Base-by-base conservation (phyloP, 2,329 filamentous ascomycete genomes). In the Cladosporium sp. region DNA sequence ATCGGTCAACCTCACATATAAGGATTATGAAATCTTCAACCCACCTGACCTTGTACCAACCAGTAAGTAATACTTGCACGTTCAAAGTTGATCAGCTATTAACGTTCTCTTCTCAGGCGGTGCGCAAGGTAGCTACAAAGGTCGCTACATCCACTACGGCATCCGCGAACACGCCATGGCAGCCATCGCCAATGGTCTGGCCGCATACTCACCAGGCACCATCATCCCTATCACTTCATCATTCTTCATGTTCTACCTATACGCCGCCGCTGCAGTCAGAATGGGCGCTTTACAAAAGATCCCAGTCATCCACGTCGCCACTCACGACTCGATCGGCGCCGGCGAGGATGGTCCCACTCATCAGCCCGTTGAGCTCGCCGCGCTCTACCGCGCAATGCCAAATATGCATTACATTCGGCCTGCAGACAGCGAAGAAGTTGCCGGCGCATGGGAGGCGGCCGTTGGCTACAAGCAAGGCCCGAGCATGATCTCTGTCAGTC, bases 101-200 rank as follows among this genome's bases (percentile, higher is more conserved):
- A n/a, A 20, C 5, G 3, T 5, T n/a, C 5, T 9, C 12, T 22
- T 30, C 11, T 67, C 65, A 2, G 80, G 78, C 60, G 80, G 81
- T 6, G 78, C 82, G 64, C 82, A 81, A 61, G 85, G 84, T 42
- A 73, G 80, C 69, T 81, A 81, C 64, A 67, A 69, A 2, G 77
- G 77, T 20, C 74, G 77, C 7, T 78, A 78, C 62, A 74, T 86
- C 62, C 83, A 83, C 68, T 86, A 78, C 67, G 84, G 83, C 39
- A 80, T 86, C 56, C 80, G 84, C 5, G 83, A 86, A 64, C 83
- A 86, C 66, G 83, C 83, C 57, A 87, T 87, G 84, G 77, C 77
- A 2, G 72, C 79, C 30, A 80, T 84, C 22, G 77, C 72, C 15
- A 75, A 75, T 59, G 73, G 73, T 17, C 67, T 75, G 34, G 70